Base-by-base conservation (phyloP, 116 monocot genomes). In the Iris pallida region DNA sequence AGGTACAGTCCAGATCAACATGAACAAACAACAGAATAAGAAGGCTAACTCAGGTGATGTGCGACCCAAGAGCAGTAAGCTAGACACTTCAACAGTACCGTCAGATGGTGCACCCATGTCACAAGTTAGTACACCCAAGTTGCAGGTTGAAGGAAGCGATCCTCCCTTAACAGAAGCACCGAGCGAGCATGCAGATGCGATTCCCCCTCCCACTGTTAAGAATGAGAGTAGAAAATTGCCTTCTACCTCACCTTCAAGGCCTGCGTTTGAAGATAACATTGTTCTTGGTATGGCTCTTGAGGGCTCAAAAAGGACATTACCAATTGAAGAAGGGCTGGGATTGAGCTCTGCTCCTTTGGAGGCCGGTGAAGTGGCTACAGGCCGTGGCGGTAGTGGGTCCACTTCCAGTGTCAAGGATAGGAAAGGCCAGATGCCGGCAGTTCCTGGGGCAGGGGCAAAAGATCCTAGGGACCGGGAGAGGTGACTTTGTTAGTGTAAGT, bases 231-330 rank as follows among this genome's bases (percentile, higher is more conserved):
- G 62, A 20, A 78, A 56, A 13, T 47, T 53, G 13, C n/a, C 45
- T 53, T 48, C 44, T 10, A 4, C 4, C 5, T 53, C 59, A 2
- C 42, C 64, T 8, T 20, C 52, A 5, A 75, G 80, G 17, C 20
- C 71, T 8, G 47, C 63, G 9, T 76, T 88, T 52, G 88, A 91
- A 69, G 91, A 91, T 54, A 91, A 91, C 57, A 84, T 91, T 11
- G 85, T 91, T 6, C 82, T 91, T 8, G 88, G 85, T 16, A 59
- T 88, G 20, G 88, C 91, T 52, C 85, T 91, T 2, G 85, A 85
- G 14, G 88, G 91, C 3, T 77, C 85, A 41, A 91, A 91, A 65
- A 66, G 80, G 40, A 88, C 85, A 1, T 80, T 91, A 41, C 88
- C 91, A 5, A 85, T 91, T 57, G 91, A 91, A n/a, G 85, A 91